Base-by-base conservation (phyloP, 805 yeast species). In the Candida xiaguanensis region DNA sequence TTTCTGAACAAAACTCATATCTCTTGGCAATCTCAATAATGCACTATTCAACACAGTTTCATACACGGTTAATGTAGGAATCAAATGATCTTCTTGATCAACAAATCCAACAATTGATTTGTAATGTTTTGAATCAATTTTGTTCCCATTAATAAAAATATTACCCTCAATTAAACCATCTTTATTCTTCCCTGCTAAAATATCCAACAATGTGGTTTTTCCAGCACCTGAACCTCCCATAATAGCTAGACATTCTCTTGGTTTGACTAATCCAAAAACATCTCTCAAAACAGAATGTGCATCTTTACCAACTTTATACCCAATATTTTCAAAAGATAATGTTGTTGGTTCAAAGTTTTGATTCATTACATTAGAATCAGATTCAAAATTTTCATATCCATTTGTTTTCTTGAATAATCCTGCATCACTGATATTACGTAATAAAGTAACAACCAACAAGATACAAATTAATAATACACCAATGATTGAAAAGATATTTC, bases 191-290 rank as follows among this genome's bases (percentile, higher is more conserved):
- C 82, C 85, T 0, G 98, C 98, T 40, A 93, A 66, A 43, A 93
- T 89, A 55, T 93, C 99, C 37, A 93, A 66, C 31, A 93, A 64
- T 0, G 99, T 91, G 1, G 99, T 91, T 57, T 93, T 93, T 38
- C 99, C 99, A 11, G 99, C 98, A 36, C 99, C 99, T 0, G 97
- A 90, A 1, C 97, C 97, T 31, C 99, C 99, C 95, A 93, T 87
- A 30, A 93, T 88, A 0, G 99, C 98, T 56, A 89, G 59, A 45
- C 95, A 84, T 56, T 89, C 89, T 27, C 96, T 84, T 2, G 97
- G 95, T 37, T 78, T 77, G 2, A 82, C 95, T 11, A 78, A 50
- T 8, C 99, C 99, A 49, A 77, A 79, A 0, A 87, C 72, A 20
- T 74, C 68, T 9, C 74, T 70, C 42, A 93, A 70, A 3, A 93